Conservation (phyloP, 1,284 basidiomycete species). For the Thelephora terrestris region DNA sequence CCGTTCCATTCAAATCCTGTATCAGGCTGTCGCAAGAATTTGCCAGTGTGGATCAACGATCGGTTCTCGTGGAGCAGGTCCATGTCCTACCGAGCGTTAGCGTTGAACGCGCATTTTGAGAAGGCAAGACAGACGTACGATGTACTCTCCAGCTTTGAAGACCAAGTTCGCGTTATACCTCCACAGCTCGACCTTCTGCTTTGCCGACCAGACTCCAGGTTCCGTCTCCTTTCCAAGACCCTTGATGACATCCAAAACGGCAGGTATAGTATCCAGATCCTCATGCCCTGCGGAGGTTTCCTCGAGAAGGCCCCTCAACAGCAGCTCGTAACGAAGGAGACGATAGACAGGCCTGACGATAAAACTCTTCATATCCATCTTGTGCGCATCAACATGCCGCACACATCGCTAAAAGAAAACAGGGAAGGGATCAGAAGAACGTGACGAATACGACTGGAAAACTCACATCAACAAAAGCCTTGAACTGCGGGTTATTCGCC, state of each 20-base stretch:
- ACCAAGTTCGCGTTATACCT: constrained; percentile 69
- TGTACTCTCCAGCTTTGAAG: too few relatives aligned
- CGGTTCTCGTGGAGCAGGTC: constrained; percentile 78
- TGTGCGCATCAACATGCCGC: too few relatives aligned
- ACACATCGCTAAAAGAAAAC: too few relatives aligned
- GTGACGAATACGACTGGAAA: too few relatives aligned
- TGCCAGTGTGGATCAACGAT: constrained; percentile 75
- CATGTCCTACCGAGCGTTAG: constrained; percentile 54
- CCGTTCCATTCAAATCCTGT: constrained; percentile 71
- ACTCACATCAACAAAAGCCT: too few relatives aligned
- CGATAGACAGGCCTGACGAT: constrained; percentile 85
- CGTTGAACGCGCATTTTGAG: constrained; percentile 1
- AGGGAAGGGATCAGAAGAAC: constrained; percentile 1
- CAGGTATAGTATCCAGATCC: constrained; percentile 70
- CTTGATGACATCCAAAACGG: too few relatives aligned
- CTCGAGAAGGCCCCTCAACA: constrained; percentile 73
- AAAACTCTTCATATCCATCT: constrained; percentile 81
- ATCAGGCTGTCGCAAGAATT: constrained; percentile 76
- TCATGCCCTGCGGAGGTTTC: constrained; percentile 66
- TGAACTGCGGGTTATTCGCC: too few relatives aligned
- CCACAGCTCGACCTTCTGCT: constrained; percentile 84
- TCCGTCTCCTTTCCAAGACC: too few relatives aligned
- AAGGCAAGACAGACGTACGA: constrained; percentile 41
- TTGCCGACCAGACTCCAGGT: constrained; percentile 72
- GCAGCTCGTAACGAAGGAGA: constrained; percentile 79